These are phyloP conservation scores for Spathaspora hagerdaliae DNA, from an alignment of 805 yeast species.

Conservation along the genomic window DNA sequence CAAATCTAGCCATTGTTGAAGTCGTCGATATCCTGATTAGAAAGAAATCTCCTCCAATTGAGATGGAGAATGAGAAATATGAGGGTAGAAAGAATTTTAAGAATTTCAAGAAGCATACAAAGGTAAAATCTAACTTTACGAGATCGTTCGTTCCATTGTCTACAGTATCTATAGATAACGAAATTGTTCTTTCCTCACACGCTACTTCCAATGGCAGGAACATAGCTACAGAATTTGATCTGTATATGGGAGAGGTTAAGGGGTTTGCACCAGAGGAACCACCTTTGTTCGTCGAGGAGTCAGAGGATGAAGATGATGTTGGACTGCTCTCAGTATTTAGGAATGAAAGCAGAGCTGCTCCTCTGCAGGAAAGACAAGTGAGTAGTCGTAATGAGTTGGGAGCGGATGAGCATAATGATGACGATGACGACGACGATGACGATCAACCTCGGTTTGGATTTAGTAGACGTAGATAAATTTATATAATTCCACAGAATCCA, in stretches of 20 bases:
- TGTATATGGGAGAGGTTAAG: conserved; percentile 13
- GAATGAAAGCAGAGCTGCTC: neutral
- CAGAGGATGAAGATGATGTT: neutral
- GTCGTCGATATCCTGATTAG: conserved; percentile 18
- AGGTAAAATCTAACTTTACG: conserved; percentile 14
- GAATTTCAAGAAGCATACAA: conserved; percentile 21
- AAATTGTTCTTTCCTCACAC: neutral
- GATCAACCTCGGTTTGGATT: conserved; percentile 33
- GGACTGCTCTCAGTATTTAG: no score
- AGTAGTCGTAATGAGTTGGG: neutral
- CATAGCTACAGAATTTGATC: conserved; percentile 13
- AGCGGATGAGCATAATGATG: neutral
- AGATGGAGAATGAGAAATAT: conserved; percentile 2
- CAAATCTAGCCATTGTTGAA: conserved; percentile 29
- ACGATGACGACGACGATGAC: conserved; percentile 24
- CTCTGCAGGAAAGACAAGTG: neutral
- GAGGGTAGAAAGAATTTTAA: conserved; percentile 27
- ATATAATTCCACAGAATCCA: conserved; percentile 28
- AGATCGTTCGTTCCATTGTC: conserved; percentile 18
- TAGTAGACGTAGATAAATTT: conserved; percentile 1
- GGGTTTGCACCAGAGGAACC: conserved; percentile 1
- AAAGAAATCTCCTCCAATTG: neutral
- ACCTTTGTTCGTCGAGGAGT: conserved; percentile 3
- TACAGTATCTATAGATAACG: conserved; percentile 1
- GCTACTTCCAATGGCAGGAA: neutral